These are phyloP conservation scores for Emericellopsis terricola DNA, from an alignment of 495 filamentous ascomycete genomes.

Conservation along the genomic window DNA sequence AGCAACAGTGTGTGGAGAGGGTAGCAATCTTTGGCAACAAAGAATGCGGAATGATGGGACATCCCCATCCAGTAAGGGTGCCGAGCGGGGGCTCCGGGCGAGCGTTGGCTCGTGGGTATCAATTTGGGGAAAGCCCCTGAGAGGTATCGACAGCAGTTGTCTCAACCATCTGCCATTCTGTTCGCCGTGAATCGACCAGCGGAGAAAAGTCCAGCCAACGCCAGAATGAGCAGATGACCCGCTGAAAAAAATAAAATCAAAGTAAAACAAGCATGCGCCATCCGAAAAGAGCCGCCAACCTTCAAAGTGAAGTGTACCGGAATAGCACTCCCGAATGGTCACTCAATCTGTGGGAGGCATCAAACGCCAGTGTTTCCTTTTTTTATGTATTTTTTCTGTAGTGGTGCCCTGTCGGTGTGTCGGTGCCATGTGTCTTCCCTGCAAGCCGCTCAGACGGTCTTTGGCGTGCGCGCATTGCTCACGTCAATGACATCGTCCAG, in stretches of 20 bases:
- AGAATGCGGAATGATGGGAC: not conserved
- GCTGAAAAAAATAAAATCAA: not conserved
- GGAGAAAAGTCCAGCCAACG: slow-evolving; percentile 1
- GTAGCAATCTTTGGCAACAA: not conserved
- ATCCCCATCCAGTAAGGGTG: not conserved
- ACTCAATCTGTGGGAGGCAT: too few relatives aligned
- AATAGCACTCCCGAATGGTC: too few relatives aligned
- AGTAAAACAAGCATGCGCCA: too few relatives aligned
- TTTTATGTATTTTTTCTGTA: not conserved
- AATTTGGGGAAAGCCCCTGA: not conserved
- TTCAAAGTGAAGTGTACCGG: too few relatives aligned
- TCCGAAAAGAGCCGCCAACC: too few relatives aligned
- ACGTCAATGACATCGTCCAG: slow-evolving; percentile 72
- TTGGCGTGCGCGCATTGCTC: slow-evolving; percentile 29
- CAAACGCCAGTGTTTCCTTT: too few relatives aligned
- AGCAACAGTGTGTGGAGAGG: not conserved
- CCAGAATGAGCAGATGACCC: not conserved
- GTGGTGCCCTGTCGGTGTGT: not conserved
- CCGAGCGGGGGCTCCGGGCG: not conserved
- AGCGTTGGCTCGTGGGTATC: not conserved
- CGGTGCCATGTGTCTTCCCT: not conserved
- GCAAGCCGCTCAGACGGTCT: slow-evolving; percentile 24
- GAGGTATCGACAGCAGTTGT: not conserved
- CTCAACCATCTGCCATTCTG: not conserved
- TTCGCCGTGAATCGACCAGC: slow-evolving; percentile 3